phyloP scores from a whole-genome alignment of 2,329 filamentous ascomycete species.

The Diaporthe sp. region DNA sequence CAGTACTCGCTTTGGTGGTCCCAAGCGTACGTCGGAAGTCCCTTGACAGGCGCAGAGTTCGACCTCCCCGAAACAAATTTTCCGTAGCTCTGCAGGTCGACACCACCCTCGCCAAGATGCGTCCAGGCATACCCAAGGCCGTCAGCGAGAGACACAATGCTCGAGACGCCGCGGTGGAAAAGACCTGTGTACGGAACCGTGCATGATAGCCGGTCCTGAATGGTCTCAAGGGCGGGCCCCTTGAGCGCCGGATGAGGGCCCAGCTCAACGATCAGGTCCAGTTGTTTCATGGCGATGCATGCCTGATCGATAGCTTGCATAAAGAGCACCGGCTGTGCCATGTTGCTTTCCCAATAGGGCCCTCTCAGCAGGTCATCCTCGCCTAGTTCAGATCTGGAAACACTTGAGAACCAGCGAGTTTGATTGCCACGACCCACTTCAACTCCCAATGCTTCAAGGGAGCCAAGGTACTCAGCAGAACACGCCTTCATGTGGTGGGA shows the following conservation, averaged over 20 bases:
- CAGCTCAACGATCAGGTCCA: constrained; percentile 46
- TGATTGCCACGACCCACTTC: neutral
- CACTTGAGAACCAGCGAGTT: constrained; percentile 43
- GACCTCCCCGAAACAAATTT: neutral
- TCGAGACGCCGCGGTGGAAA: constrained; percentile 42
- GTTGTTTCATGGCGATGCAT: constrained; percentile 46
- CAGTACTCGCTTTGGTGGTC: constrained; percentile 34
- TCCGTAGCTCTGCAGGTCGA: constrained; percentile 31
- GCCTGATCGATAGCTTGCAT: constrained; percentile 36
- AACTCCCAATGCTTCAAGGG: neutral
- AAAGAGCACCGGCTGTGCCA: constrained; percentile 46
- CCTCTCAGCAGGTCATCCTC: neutral
- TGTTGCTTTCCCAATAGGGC: constrained; percentile 44
- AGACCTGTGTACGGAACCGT: constrained; percentile 45
- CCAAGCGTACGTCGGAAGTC: constrained; percentile 38
- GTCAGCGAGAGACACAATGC: constrained; percentile 42
- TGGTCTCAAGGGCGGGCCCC: constrained; percentile 53
- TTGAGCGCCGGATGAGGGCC: constrained; percentile 56
- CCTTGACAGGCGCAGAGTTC: constrained; percentile 25
- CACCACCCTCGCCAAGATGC: neutral
- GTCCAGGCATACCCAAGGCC: constrained; percentile 41
- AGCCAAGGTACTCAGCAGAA: constrained; percentile 30
- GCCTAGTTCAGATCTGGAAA: too few relatives aligned
- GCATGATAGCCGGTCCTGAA: constrained; percentile 23
- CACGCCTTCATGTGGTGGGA: constrained; percentile 53